Evolutionary conservation across 179 eudicot genomes (phyloP).

Genomic region (Patellifolia procumbens): DNA sequence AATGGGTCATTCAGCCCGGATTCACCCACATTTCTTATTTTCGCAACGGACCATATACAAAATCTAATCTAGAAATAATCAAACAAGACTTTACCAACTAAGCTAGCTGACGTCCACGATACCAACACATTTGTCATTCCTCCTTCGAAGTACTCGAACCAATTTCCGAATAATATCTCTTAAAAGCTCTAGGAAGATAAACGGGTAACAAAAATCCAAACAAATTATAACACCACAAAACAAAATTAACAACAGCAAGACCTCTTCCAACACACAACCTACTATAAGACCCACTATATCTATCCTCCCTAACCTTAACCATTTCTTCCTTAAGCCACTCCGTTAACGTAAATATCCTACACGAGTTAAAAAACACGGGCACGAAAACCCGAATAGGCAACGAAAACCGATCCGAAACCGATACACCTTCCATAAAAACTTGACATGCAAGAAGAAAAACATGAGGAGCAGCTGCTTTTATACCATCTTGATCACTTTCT

Average conservation of each 20-base stretch:
- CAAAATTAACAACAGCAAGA: constrained; percentile 60
- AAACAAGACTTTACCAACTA: too few relatives aligned
- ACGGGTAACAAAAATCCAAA: constrained; percentile 88
- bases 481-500: constrained; percentile 63
- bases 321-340: constrained; percentile 69
- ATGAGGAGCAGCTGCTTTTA: constrained; percentile 72
- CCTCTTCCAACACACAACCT: constrained; percentile 53
- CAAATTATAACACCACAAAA: constrained; percentile 70
- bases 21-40: too few relatives aligned
- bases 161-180: constrained; percentile 48
- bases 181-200: constrained; percentile 68
- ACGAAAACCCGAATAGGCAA: constrained; percentile 63
- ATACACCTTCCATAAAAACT: constrained; percentile 74
- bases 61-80: too few relatives aligned
- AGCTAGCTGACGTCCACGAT: not conserved
- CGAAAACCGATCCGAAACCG: constrained; percentile 51
- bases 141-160: constrained; percentile 21
- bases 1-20: too few relatives aligned
- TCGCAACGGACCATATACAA: too few relatives aligned
- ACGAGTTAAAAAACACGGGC: constrained; percentile 64
- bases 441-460: constrained; percentile 72
- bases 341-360: constrained; percentile 42
- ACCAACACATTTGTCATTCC: constrained; percentile 5
- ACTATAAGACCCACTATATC: constrained; percentile 32
- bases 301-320: constrained; percentile 29